Conservation (phyloP, 2,329 filamentous ascomycete genomes). For the Fusarium sp. region DNA sequence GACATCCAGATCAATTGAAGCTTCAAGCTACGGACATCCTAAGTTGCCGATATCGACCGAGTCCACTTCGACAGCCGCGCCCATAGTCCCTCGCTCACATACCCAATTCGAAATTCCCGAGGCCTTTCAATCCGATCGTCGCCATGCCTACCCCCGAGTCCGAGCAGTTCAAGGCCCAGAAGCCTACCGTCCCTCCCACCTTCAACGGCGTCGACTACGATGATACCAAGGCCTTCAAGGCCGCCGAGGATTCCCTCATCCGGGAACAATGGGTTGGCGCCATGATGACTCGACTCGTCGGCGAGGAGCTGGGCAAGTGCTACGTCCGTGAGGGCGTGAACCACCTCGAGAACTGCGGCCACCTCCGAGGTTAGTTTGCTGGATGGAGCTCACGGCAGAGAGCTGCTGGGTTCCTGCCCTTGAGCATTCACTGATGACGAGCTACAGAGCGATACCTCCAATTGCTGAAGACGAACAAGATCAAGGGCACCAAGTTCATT, state of each 20-base stretch:
- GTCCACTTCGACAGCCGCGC: slow-evolving; percentile 29
- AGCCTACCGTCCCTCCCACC: slow-evolving; percentile 83
- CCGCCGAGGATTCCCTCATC: slow-evolving; percentile 84
- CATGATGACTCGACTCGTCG: slow-evolving; percentile 88
- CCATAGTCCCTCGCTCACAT: slow-evolving; percentile 25
- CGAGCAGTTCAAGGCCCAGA: slow-evolving; percentile 82
- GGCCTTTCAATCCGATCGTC: slow-evolving; percentile 29
- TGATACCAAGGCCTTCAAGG: slow-evolving; percentile 83
- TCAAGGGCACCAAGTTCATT: slow-evolving; percentile 83
- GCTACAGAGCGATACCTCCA: slow-evolving; percentile 80
- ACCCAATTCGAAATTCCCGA: slow-evolving; percentile 14
- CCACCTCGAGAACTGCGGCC: slow-evolving; percentile 88
- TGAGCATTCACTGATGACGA: slow-evolving; percentile 25
- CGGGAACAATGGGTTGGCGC: slow-evolving; percentile 89
- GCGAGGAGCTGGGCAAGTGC: slow-evolving; percentile 87
- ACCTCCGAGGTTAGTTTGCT: slow-evolving; percentile 76
- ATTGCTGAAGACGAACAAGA: slow-evolving; percentile 79
- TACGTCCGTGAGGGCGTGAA: slow-evolving; percentile 88
- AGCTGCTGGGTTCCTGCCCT: neutral
- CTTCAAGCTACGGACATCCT: slow-evolving; percentile 43
- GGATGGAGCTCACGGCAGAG: slow-evolving; percentile 1
- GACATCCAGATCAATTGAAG: slow-evolving; percentile 41
- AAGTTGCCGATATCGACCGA: slow-evolving; percentile 42
- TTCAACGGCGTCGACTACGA: slow-evolving; percentile 91
- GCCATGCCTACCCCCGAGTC: slow-evolving; percentile 88